These are phyloP conservation scores for Pharnaceum exiguum DNA, from an alignment of 148 eudicot species.

Conservation along the genomic window DNA sequence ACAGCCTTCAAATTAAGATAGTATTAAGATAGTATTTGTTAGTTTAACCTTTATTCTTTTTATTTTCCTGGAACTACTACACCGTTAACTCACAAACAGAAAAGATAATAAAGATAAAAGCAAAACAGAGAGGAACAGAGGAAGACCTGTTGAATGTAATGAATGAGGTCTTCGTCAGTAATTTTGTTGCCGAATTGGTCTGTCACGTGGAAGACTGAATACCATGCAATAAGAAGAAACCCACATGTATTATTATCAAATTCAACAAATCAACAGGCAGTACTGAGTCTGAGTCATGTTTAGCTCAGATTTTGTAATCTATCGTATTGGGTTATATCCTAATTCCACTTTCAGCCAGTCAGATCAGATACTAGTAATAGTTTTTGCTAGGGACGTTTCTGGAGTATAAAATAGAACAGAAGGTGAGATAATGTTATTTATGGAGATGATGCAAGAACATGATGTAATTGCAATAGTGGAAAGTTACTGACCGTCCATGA, in stretches of 20 bases:
- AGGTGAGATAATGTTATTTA: background rate
- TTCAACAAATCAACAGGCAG: too few relatives aligned
- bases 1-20: slow-evolving; percentile 25
- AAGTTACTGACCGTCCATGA: slow-evolving; percentile 88
- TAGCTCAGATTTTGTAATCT: slow-evolving; percentile 2
- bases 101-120: background rate
- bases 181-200: slow-evolving; percentile 77
- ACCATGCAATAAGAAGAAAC: slow-evolving; percentile 20
- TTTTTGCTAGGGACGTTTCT: background rate
- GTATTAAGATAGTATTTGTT: too few relatives aligned
- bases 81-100: background rate
- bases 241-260: slow-evolving; percentile 14
- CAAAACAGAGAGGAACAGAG: slow-evolving; percentile 1
- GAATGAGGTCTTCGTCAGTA: slow-evolving; percentile 63
- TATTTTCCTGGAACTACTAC: too few relatives aligned
- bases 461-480: background rate
- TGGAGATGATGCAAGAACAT: background rate
- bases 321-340: background rate
- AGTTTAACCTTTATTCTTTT: too few relatives aligned
- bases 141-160: slow-evolving; percentile 62
- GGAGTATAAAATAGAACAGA: background rate
- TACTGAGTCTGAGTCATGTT: slow-evolving; percentile 6
- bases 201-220: slow-evolving; percentile 82
- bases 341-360: too few relatives aligned
- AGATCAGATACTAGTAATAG: too few relatives aligned